Evolutionary conservation across 129 eudicot genomes (phyloP).

Genomic region (sunflower (Helianthus annuus)): HanXRQr2.0-SUNRISE NC_035446.2:151349203-151349702

Average conservation of each 20-base stretch:
- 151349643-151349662: slow-evolving; percentile 2
- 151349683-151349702: no score
- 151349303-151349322: background rate
- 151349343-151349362: slow-evolving; percentile 35
- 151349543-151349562: slow-evolving; percentile 6
- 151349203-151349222: no score
- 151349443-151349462: slow-evolving; percentile 37
- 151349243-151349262: no score
- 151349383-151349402: slow-evolving; percentile 40
- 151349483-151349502: slow-evolving; percentile 20
- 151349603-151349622: slow-evolving; percentile 6
- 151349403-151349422: slow-evolving; percentile 51
- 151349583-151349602: slow-evolving; percentile 5
- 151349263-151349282: no score
- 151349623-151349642: background rate
- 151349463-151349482: slow-evolving; percentile 25
- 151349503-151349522: slow-evolving; percentile 28
- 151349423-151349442: slow-evolving; percentile 45
- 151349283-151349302: slow-evolving; percentile 3
- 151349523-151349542: slow-evolving; percentile 37
- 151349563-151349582: background rate
- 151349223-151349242: no score
- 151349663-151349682: background rate
- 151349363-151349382: slow-evolving; percentile 26
- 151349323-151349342: slow-evolving; percentile 36